phyloP scores from a whole-genome alignment of 768 basidiomycete species.

The Kwoniella bestiolae region DNA sequence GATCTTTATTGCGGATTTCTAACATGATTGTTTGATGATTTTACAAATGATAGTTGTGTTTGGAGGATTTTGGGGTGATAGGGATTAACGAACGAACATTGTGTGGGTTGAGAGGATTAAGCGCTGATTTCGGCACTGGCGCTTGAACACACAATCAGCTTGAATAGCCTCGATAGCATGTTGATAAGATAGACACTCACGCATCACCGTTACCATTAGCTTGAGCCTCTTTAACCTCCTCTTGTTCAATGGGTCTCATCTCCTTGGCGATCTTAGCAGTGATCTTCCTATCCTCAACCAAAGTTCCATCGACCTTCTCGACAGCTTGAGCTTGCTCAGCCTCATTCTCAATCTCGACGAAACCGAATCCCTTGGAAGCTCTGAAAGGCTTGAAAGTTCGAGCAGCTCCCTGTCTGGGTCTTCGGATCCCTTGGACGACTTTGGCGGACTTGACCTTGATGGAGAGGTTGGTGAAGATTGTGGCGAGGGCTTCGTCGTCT shows the following conservation, averaged over 20 bases:
- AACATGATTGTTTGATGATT: not conserved
- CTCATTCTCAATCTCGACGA: slow-evolving; percentile 90
- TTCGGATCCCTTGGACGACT: slow-evolving; percentile 64
- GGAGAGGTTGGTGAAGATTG: slow-evolving; percentile 83
- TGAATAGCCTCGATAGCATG: not conserved
- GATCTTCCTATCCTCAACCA: slow-evolving; percentile 80
- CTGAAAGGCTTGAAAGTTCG: slow-evolving; percentile 66
- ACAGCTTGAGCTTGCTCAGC: slow-evolving; percentile 92
- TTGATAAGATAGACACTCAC: slow-evolving; percentile 4
- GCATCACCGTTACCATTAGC: slow-evolving; percentile 5
- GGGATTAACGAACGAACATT: not conserved
- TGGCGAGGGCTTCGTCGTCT: slow-evolving; percentile 77
- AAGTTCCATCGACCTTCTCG: slow-evolving; percentile 80
- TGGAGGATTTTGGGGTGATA: not conserved
- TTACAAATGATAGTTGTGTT: not conserved
- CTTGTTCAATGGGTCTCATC: slow-evolving; percentile 61
- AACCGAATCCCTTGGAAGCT: slow-evolving; percentile 95
- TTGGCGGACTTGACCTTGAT: slow-evolving; percentile 82
- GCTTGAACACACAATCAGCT: not conserved
- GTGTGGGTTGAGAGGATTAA: not conserved
- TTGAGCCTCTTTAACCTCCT: slow-evolving; percentile 36
- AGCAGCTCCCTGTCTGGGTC: slow-evolving; percentile 64
- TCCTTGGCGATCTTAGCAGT: slow-evolving; percentile 97
- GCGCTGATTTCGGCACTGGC: not conserved
- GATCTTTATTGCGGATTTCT: not conserved